These are phyloP conservation scores for Penicillium sp. DNA, from an alignment of 2,329 filamentous ascomycete species.

Conservation along the genomic window DNA sequence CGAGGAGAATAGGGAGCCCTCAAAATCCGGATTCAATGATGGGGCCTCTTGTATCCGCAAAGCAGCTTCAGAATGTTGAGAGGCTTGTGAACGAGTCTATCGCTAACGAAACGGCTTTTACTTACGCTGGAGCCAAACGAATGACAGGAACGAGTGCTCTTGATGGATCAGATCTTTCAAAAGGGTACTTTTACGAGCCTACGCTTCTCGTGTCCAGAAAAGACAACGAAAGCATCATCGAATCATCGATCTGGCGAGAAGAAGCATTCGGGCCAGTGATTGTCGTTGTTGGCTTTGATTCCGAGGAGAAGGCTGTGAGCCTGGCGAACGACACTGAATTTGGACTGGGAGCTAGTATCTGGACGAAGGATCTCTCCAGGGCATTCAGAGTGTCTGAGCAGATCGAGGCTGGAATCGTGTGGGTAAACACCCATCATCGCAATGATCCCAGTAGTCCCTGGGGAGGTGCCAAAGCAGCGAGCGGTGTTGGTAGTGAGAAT, in stretches of 20 bases:
- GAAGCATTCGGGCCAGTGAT: constrained; percentile 62
- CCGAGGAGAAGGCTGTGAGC: constrained; percentile 54
- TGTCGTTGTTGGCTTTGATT: constrained; percentile 55
- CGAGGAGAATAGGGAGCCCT: constrained; percentile 25
- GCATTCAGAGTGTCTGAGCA: constrained; percentile 54
- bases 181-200: constrained; percentile 30
- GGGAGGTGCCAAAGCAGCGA: constrained; percentile 65
- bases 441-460: constrained; percentile 77
- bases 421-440: constrained; percentile 65
- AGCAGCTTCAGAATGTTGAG: constrained; percentile 25
- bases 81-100: constrained; percentile 18
- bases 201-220: constrained; percentile 21
- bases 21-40: constrained; percentile 26
- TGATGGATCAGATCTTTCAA: constrained; percentile 25
- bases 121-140: constrained; percentile 21
- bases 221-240: constrained; percentile 12
- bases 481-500: constrained; percentile 75
- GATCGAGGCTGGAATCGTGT: constrained; percentile 58
- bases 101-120: not conserved
- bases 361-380: constrained; percentile 58
- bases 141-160: constrained; percentile 22
- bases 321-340: constrained; percentile 59
- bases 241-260: constrained; percentile 42
- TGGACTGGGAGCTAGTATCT: constrained; percentile 58
- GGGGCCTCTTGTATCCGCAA: constrained; percentile 28